Evolutionary conservation across 495 filamentous ascomycete genomes (phyloP), one percentile per base, ranked within the genome.

Genomic region (Podospora conica): DNA sequence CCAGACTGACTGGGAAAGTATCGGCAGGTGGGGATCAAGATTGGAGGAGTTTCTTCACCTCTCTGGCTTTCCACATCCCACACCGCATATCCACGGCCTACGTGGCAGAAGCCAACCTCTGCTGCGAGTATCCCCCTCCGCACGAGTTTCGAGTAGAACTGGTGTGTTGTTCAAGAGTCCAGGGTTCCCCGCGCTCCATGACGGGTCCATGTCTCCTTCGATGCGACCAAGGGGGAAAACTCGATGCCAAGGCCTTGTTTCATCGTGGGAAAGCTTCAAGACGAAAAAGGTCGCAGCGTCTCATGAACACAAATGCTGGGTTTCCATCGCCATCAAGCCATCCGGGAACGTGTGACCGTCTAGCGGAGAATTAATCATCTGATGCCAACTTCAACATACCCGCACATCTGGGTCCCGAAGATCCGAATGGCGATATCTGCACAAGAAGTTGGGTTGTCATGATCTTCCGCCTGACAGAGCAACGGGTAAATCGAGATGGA

Each of bases 291-390:
- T 22, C 22, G 20, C n/a, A n/a, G n/a, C 40, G 73, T 75, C 73
- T 75, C 73, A 72, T 63, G 66, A 71, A 70, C 64, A 64, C 68
- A 69, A 72, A 67, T 48, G 40, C 15, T n/a, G 40, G 15, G 18
- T 64, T 27, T 33, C 24, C 55, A 24, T 33, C 33, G 53, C 29
- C 40, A 27, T 22, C 55, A 25, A 33, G 11, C 40, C 40, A 48
- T 8, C 33, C 8, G 5, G 5, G 15, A 48, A 48, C 33, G 15
- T n/a, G n/a, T 18, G 15, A n/a, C 33, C 18, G 18, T 7, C 3
- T 18, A n/a, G 40, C 40, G 40, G 40, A 48, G 40, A 48, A 48
- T 48, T 48, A n/a, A 48, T 48, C 40, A 48, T n/a, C 15, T 48
- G 40, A 48, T n/a, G 40, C 40, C 40, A 18, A n/a, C 15, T 48